A percentile compares a stretch with the other conserved stretches of the same genome.
Conservation (phyloP, 2,329 filamentous ascomycete genomes). For the Elsinoe australis region DNA sequence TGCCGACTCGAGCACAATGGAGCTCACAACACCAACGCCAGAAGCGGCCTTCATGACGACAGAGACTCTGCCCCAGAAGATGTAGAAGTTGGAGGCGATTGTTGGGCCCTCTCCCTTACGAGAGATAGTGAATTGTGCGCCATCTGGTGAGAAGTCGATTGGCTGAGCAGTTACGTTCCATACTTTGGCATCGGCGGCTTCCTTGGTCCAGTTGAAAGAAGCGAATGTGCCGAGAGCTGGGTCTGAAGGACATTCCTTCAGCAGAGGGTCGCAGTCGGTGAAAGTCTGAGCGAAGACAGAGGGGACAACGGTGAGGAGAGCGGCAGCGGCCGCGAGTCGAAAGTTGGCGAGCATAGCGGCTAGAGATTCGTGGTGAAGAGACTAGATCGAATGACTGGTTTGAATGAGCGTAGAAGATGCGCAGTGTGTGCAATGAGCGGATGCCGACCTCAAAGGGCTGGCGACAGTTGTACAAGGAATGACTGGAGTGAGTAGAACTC, state of each 20-base stretch:
- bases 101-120: conserved; percentile 68
- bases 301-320: conserved; percentile 32
- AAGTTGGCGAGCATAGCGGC: conserved; percentile 10
- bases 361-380: background rate
- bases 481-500: conserved; percentile 10
- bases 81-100: conserved; percentile 70
- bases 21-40: conserved; percentile 69
- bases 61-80: conserved; percentile 78
- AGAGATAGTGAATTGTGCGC: conserved; percentile 62
- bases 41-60: conserved; percentile 67
- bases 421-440: conserved; percentile 4
- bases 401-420: background rate
- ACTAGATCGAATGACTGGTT: background rate
- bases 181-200: conserved; percentile 34
- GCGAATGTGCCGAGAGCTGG: conserved; percentile 61
- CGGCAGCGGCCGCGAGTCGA: conserved; percentile 21
- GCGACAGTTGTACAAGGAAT: conserved; percentile 13
- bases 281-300: conserved; percentile 62
- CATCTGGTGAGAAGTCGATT: conserved; percentile 49
- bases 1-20: conserved; percentile 75
- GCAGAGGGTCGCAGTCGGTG: conserved; percentile 69
- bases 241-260: conserved; percentile 61
- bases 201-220: conserved; percentile 53
- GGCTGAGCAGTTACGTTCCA: conserved; percentile 54
- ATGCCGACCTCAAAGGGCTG: conserved; percentile 16